Evolutionary conservation across 148 eudicot genomes (phyloP).

Genomic region (Agrostemma githago): DNA sequence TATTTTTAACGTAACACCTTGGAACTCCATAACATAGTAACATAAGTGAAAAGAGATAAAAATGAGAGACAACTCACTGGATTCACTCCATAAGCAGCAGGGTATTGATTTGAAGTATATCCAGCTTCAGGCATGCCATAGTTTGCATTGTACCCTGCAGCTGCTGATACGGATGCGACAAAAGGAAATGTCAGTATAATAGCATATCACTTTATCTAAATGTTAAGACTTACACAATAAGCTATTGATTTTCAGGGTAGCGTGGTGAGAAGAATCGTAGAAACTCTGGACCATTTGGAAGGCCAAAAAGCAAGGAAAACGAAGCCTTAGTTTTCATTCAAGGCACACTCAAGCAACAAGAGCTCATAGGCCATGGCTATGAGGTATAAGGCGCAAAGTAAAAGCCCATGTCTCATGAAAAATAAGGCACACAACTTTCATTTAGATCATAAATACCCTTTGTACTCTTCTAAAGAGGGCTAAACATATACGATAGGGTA

Average conservation of each 20-base stretch:
- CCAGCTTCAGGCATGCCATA: constrained; percentile 68
- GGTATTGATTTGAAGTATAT: constrained; percentile 65
- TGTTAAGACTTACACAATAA: not conserved
- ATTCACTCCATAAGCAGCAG: constrained; percentile 58
- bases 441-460: not conserved
- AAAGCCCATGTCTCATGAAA: not conserved
- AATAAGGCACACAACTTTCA: too few species aligned
- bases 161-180: constrained; percentile 21
- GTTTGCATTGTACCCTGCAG: constrained; percentile 52
- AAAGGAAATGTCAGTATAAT: not conserved
- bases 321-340: not conserved
- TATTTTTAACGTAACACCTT: not conserved
- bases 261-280: not conserved
- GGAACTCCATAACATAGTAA: not conserved
- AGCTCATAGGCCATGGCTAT: not conserved
- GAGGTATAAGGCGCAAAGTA: not conserved
- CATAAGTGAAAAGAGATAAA: not conserved
- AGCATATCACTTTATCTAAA: not conserved
- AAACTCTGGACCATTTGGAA: not conserved
- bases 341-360: not conserved
- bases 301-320: not conserved
- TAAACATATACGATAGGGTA: not conserved
- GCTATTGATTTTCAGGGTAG: not conserved
- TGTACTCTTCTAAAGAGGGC: not conserved
- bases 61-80: constrained; percentile 29